Evolutionary conservation across 2,329 filamentous ascomycete genomes (phyloP).

Genomic region (Pestalotiopsis sp.): DNA sequence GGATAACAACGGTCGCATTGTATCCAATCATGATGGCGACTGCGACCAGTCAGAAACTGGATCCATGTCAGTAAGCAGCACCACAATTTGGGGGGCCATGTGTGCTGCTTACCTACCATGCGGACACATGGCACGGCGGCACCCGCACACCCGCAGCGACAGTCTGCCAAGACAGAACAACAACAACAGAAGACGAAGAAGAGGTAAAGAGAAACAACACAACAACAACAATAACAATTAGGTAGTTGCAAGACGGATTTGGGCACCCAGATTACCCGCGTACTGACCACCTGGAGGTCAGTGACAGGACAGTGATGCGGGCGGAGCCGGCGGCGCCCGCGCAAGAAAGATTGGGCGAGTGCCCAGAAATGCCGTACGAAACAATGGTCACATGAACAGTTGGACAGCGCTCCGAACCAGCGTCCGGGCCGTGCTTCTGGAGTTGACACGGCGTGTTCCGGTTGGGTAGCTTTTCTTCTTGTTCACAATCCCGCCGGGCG

Average conservation of each 20-base stretch:
- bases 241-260: neutral
- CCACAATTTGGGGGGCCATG: neutral
- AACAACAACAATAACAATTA: neutral
- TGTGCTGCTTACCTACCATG: neutral
- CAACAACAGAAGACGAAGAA: neutral
- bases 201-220: neutral
- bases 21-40: neutral
- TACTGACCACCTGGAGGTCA: neutral
- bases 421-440: constrained; percentile 7
- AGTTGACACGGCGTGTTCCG: neutral
- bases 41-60: neutral
- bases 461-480: neutral
- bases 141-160: neutral
- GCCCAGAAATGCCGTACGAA: neutral
- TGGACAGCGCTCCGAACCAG: constrained; percentile 2
- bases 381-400: neutral
- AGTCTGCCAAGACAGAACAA: neutral
- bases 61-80: neutral
- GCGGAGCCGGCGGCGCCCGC: neutral
- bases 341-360: neutral
- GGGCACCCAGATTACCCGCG: neutral
- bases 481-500: neutral
- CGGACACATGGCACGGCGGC: neutral
- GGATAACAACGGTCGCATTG: constrained; percentile 1
- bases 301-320: neutral